These are phyloP conservation scores for Syncephalis fuscata DNA, from an alignment of 371 early-diverging fungal genomes.

Conservation along the genomic window DNA sequence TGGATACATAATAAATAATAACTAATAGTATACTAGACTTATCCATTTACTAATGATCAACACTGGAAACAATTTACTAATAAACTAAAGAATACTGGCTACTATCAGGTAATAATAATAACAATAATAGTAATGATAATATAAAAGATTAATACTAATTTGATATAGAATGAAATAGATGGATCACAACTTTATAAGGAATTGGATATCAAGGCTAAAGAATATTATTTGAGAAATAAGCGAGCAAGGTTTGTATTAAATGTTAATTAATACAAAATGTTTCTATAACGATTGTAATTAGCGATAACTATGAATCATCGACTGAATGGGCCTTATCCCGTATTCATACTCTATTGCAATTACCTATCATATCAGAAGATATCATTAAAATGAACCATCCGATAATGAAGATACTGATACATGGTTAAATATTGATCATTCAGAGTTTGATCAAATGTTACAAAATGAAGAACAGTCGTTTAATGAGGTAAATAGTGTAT, in stretches of 20 bases:
- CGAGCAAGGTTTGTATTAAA: constrained; percentile 6
- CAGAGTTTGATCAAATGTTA: constrained; percentile 35
- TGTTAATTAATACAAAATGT: too few species aligned
- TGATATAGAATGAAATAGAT: constrained; percentile 7
- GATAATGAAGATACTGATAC: constrained; percentile 26
- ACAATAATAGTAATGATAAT: neutral
- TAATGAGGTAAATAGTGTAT: constrained; percentile 15
- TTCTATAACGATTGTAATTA: too few species aligned
- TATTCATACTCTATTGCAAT: constrained; percentile 16
- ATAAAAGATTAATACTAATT: neutral
- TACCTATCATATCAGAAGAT: constrained; percentile 15
- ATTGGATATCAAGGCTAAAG: constrained; percentile 17
- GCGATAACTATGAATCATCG: neutral
- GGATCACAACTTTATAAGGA: constrained; percentile 20
- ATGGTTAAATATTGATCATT: constrained; percentile 46
- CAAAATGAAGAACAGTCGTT: constrained; percentile 11
- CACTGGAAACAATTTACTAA: neutral
- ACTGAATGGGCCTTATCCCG: constrained; percentile 8
- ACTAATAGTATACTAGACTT: constrained; percentile 7
- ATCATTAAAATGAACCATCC: constrained; percentile 3
- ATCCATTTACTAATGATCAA: constrained; percentile 16
- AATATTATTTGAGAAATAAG: constrained; percentile 12
- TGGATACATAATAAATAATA: constrained; percentile 4
- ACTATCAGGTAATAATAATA: constrained; percentile 1
- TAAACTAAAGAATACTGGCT: neutral